These are phyloP conservation scores for Suillus ampliporus DNA, from an alignment of 768 basidiomycete species.

Conservation along the genomic window DNA sequence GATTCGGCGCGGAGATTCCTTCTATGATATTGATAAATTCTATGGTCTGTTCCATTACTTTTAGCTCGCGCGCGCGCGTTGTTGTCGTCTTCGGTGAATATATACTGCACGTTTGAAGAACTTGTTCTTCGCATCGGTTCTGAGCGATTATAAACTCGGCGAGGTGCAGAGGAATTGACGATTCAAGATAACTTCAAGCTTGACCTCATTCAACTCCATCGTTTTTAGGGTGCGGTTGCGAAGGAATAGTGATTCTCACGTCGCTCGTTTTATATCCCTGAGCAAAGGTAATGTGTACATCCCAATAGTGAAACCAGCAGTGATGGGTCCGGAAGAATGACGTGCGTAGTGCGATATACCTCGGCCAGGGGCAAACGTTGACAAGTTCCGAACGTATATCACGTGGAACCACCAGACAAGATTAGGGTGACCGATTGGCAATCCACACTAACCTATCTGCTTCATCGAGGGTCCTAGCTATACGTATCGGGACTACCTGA, in stretches of 20 bases:
- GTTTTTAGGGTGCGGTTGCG: too few relatives aligned
- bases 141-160: not conserved
- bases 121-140: not conserved
- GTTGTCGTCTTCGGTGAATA: not conserved
- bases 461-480: not conserved
- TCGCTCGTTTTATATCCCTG: not conserved
- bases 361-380: too few relatives aligned
- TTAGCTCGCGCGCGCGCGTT: not conserved
- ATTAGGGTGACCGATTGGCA: not conserved
- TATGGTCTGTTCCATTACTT: not conserved
- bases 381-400: not conserved
- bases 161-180: not conserved
- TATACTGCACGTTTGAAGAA: not conserved
- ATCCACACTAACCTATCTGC: not conserved
- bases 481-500: too few relatives aligned
- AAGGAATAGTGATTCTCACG: not conserved
- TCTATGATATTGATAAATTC: not conserved
- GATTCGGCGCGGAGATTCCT: too few relatives aligned
- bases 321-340: too few relatives aligned
- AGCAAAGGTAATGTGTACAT: too few relatives aligned
- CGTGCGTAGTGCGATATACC: too few relatives aligned
- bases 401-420: not conserved
- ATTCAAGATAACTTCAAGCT: not conserved
- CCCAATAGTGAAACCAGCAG: too few relatives aligned
- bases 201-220: not conserved